A percentile compares a stretch with the other conserved stretches of the same genome.
phyloP scores from a whole-genome alignment of 805 yeast genomes.

The Lachancea dasiensis region DNA sequence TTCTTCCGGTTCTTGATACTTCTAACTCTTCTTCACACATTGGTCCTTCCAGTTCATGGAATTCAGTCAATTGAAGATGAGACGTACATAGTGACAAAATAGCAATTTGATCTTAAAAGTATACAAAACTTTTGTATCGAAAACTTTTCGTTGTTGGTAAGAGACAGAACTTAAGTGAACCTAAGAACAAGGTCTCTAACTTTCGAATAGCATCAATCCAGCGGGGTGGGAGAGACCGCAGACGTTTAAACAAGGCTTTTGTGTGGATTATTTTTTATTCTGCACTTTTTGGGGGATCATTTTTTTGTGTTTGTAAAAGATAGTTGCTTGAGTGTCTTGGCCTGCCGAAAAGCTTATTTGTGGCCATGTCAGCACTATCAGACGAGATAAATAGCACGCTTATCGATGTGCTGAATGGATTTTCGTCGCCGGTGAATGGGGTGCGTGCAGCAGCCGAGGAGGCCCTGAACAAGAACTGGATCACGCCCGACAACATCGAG shows the following conservation, averaged over 20 bases:
- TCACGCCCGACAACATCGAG: conserved; percentile 58
- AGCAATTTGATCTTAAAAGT: too few relatives aligned
- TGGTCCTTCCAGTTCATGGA: too few relatives aligned
- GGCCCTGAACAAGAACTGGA: conserved; percentile 70
- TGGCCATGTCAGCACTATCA: conserved; percentile 46
- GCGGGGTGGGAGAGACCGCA: too few relatives aligned
- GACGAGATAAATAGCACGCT: conserved; percentile 53
- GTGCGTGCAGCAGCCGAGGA: conserved; percentile 75
- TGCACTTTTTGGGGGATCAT: background rate
- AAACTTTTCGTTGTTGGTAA: conserved; percentile 1
- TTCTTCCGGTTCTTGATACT: too few relatives aligned
- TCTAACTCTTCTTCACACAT: too few relatives aligned
- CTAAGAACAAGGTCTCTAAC: background rate
- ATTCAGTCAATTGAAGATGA: too few relatives aligned
- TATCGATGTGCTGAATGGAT: conserved; percentile 51
- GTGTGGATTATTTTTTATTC: background rate
- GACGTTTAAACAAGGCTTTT: too few relatives aligned
- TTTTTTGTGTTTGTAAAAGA: background rate
- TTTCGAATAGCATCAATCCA: background rate
- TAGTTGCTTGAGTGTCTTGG: too few relatives aligned
- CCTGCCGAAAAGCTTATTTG: too few relatives aligned
- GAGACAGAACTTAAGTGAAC: background rate
- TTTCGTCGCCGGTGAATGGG: conserved; percentile 73
- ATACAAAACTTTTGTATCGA: too few relatives aligned
- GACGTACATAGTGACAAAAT: too few relatives aligned